Conservation (phyloP, 169 alveolate genomes). For the Eimeria brunetti region DNA sequence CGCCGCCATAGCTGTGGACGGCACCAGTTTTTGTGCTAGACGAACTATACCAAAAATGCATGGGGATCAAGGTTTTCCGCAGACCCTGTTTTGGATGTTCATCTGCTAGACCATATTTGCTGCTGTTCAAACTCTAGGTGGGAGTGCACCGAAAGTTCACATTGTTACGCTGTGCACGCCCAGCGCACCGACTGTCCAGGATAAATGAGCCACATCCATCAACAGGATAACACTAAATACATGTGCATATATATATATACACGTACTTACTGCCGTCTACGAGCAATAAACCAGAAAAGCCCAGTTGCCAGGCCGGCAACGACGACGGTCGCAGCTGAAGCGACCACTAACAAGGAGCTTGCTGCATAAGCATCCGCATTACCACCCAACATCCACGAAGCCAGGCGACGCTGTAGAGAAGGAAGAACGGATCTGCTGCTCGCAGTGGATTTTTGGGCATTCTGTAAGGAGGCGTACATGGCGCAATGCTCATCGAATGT, state of each 20-base stretch:
- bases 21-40: not conserved
- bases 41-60: not conserved
- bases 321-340: slow-evolving; percentile 4
- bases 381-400: not conserved
- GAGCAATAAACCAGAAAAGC: slow-evolving; percentile 12
- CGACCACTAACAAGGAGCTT: not conserved
- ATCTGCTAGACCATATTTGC: not conserved
- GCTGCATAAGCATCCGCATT: not conserved
- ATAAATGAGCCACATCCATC: not conserved
- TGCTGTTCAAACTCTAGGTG: not conserved
- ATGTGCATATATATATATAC: not conserved
- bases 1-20: not conserved
- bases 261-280: slow-evolving; percentile 10
- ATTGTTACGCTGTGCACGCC: not conserved
- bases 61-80: not conserved
- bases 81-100: not conserved
- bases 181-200: not conserved
- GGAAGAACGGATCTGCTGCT: not conserved
- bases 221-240: not conserved
- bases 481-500: slow-evolving; percentile 37
- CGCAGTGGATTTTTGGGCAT: not conserved
- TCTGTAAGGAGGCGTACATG: slow-evolving; percentile 30
- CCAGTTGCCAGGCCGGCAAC: slow-evolving; percentile 33
- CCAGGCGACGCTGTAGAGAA: not conserved
- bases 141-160: not conserved